A percentile compares a stretch with the other conserved stretches of the same genome.
These are phyloP conservation scores for Canariomyces notabilis DNA, from an alignment of 2,329 filamentous ascomycete genomes.

Conservation along the genomic window DNA sequence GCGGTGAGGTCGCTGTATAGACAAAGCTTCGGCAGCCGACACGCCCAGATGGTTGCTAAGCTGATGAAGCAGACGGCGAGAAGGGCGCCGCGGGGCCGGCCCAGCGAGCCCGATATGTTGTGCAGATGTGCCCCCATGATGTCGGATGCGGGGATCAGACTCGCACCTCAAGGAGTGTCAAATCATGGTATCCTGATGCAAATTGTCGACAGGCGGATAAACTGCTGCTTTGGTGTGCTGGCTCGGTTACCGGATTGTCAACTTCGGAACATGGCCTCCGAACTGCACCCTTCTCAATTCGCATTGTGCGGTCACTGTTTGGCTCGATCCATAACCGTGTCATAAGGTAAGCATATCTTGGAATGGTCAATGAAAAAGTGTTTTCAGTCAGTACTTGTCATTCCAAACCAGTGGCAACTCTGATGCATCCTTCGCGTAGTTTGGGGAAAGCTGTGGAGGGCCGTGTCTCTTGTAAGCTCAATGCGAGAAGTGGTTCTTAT, in stretches of 20 bases:
- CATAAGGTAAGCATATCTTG: too few species aligned
- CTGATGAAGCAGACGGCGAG: conserved; percentile 22
- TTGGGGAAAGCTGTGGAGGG: too few species aligned
- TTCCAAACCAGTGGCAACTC: too few species aligned
- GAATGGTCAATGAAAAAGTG: too few species aligned
- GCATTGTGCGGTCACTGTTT: not conserved
- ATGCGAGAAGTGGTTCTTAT: too few species aligned
- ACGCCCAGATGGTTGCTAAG: conserved; percentile 25
- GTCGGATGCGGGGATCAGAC: not conserved
- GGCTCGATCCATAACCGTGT: too few species aligned
- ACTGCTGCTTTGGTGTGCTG: not conserved
- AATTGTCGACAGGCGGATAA: not conserved
- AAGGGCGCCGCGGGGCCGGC: conserved; percentile 20
- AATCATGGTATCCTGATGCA: too few species aligned
- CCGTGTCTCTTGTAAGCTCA: too few species aligned
- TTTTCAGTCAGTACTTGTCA: too few species aligned
- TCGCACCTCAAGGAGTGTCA: too few species aligned
- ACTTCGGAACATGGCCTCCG: not conserved
- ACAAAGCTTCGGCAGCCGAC: conserved; percentile 24
- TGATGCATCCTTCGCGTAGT: too few species aligned
- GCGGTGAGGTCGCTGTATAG: conserved; percentile 19
- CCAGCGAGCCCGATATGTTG: conserved; percentile 2
- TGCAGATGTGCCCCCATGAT: not conserved
- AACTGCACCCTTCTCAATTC: not conserved
- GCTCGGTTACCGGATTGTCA: not conserved